phyloP scores from a whole-genome alignment of 2,329 filamentous ascomycete genomes.

The Cladosporium sp. region DNA sequence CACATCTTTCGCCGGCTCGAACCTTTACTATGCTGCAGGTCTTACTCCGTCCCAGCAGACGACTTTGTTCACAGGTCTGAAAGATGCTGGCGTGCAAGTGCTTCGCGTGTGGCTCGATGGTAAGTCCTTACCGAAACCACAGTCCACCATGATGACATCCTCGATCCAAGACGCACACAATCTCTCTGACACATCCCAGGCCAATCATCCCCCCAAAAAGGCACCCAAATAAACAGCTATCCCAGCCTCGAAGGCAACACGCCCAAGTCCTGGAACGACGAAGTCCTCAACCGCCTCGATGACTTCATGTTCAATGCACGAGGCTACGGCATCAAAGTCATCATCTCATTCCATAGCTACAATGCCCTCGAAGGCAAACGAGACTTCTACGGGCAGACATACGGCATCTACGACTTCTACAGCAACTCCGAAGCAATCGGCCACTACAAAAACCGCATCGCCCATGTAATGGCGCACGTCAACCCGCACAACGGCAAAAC shows the following conservation, averaged over 20 bases:
- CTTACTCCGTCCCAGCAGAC: constrained; percentile 14
- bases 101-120: constrained; percentile 21
- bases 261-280: constrained; percentile 18
- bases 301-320: constrained; percentile 20
- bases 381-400: constrained; percentile 21
- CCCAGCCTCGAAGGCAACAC: constrained; percentile 19
- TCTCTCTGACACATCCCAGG: not conserved
- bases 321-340: constrained; percentile 22
- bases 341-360: constrained; percentile 22
- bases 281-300: constrained; percentile 22
- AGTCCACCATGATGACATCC: not conserved
- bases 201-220: constrained; percentile 19
- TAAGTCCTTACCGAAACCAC: not conserved
- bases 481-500: constrained; percentile 19
- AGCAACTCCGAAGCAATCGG: constrained; percentile 11
- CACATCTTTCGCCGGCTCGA: constrained; percentile 17
- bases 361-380: constrained; percentile 18
- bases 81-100: constrained; percentile 18
- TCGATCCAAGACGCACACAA: not conserved
- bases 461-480: constrained; percentile 20
- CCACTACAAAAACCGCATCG: constrained; percentile 21
- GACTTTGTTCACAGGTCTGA: constrained; percentile 17
- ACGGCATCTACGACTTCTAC: constrained; percentile 19
- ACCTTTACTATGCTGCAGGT: constrained; percentile 21
- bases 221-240: constrained; percentile 23